Conservation (phyloP, 2,329 filamentous ascomycete genomes). For the Waltergamsia citrina region DNA sequence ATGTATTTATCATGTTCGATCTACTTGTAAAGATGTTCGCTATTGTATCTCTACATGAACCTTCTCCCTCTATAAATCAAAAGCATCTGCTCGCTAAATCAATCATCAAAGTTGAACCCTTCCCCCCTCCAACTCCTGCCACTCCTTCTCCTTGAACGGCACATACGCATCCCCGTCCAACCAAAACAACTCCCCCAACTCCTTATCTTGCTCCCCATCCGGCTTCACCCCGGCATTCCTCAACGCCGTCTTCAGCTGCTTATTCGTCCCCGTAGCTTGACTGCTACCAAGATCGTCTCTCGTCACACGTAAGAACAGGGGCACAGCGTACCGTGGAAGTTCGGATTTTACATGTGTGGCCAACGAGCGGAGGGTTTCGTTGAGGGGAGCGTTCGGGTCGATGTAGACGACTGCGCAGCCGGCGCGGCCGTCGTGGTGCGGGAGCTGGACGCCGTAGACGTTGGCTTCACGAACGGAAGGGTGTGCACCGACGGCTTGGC, state of each 20-base stretch:
- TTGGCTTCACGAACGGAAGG: slow-evolving; percentile 66
- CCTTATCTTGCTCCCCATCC: slow-evolving; percentile 26
- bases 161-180: slow-evolving; percentile 57
- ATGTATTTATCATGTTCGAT: no score
- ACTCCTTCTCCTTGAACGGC: slow-evolving; percentile 57
- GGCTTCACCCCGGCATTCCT: slow-evolving; percentile 68
- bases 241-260: slow-evolving; percentile 73
- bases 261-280: slow-evolving; percentile 74
- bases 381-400: slow-evolving; percentile 29
- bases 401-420: slow-evolving; percentile 69
- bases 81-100: no score
- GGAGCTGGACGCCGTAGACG: slow-evolving; percentile 74
- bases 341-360: slow-evolving; percentile 45
- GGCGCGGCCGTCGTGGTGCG: slow-evolving; percentile 73
- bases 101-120: slow-evolving; percentile 57
- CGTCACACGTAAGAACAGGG: slow-evolving; percentile 64
- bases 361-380: slow-evolving; percentile 44
- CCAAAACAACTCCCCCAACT: slow-evolving; percentile 49
- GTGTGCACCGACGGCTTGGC: slow-evolving; percentile 62
- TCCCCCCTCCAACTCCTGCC: slow-evolving; percentile 57
- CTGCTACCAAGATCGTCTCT: slow-evolving; percentile 30
- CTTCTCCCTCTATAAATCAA: no score
- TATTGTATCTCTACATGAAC: neutral
- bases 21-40: no score
- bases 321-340: slow-evolving; percentile 67